Evolutionary conservation across 1,284 basidiomycete species (phyloP), one percentile per base, ranked within the genome.

Genomic region (Boletus smithii): DNA sequence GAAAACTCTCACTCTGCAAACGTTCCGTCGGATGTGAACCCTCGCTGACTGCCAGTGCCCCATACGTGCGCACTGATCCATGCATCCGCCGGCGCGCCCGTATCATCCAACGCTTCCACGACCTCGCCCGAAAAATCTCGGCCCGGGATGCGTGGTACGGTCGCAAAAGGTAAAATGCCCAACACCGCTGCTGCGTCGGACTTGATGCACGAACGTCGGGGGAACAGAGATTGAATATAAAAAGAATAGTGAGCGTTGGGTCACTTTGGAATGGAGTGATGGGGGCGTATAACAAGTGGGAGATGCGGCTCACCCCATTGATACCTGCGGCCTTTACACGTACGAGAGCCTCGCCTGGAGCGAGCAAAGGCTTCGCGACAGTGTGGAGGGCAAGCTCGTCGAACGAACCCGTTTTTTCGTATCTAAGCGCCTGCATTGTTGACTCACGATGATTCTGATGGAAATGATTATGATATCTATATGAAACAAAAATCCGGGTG

Each of bases 61-160:
- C 65, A 66, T 3, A 66, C 68, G 0, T 68, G 50, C 27, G 57
- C 49, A 34, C 62, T 65, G 0, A 64, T 37, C 65, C 65, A 66
- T 6, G 51, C 8, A 2, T 49, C 35, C 3, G 52, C 45, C 0
- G 52, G 29, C 5, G 35, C 27, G 8, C 68, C 68, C 3, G 44
- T 24, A 9, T 57, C 45, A 16, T 67, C 61, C 33, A 63, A 30
- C 1, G 62, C 67, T 26, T 69, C 60, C 11, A 63, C 56, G 24
- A 66, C 63, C 17, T 68, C 58, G 1, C 65, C 65, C 1, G 65
- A 69, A 33, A 69, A 69, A 39, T 66, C 65, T 31, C 64, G 48
- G 29, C 64, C 64, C 7, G 56, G 54, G 17, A 42, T 65, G 24
- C 64, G 64, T 1, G 67, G 64, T 13, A 53, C 39, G 0, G 67